Conservation (phyloP, 306 rosid genomes). For the Calophaca sinica region DNA sequence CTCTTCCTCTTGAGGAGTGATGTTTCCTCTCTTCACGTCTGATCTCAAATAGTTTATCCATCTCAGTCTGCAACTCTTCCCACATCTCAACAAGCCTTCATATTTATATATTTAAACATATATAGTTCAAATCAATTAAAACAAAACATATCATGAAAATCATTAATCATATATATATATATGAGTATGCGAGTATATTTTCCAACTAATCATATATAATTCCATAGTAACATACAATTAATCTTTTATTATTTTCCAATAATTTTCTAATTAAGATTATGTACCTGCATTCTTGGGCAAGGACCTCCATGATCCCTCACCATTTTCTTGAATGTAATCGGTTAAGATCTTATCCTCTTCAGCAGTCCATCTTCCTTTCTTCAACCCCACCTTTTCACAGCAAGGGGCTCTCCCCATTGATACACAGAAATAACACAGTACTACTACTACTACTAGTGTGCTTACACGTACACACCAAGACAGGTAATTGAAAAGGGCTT, state of each 20-base stretch:
- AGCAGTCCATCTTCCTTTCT: slow-evolving; percentile 89
- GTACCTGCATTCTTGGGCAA: slow-evolving; percentile 87
- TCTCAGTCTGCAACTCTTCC: slow-evolving; percentile 90
- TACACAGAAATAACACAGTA: no score
- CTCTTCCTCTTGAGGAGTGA: slow-evolving; percentile 82
- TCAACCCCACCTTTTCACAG: slow-evolving; percentile 83
- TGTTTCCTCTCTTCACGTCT: slow-evolving; percentile 91
- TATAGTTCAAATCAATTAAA: no score
- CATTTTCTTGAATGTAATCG: slow-evolving; percentile 66
- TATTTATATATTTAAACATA: no score
- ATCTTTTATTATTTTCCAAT: no score
- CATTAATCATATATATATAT: no score
- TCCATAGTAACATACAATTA: no score
- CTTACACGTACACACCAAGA: background rate
- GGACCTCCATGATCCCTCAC: slow-evolving; percentile 89
- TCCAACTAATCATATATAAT: no score
- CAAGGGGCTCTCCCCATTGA: slow-evolving; percentile 85
- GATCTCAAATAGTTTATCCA: slow-evolving; percentile 89
- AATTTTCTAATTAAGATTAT: no score
- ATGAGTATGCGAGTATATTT: no score
- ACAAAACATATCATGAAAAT: background rate
- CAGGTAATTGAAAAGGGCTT: no score
- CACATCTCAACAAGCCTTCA: slow-evolving; percentile 75
- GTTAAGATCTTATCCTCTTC: slow-evolving; percentile 80
- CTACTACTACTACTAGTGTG: background rate